Base-by-base conservation (phyloP, 108 stramenopile genomes). In the Mayamaea pseudoterrestris region DNA sequence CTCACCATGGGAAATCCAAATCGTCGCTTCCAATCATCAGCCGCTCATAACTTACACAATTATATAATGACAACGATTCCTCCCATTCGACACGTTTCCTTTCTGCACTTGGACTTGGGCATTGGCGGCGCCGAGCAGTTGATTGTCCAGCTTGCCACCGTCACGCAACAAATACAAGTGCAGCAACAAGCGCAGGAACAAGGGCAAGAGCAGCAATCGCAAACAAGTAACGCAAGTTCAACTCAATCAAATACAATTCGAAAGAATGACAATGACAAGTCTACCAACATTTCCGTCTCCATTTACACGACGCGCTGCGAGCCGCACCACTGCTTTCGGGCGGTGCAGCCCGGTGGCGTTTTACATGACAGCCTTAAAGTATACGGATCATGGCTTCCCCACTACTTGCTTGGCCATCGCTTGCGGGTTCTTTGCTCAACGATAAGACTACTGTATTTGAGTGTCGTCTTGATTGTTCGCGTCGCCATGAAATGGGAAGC, bases 261-360 rank as follows among this genome's bases (percentile, higher is more conserved):
- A n/a, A n/a, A n/a, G n/a, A n/a, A n/a, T n/a, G n/a, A n/a, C n/a
- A n/a, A n/a, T n/a, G n/a, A n/a, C n/a, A 41, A 54, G 26, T 45
- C 44, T 20, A 30, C 49, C 5, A 59, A 66, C 5, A 58, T 68
- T 39, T 16, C 42, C 7, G 79, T 98, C 6, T 52, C 70, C 31
- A 70, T 99, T 48, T 85, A 84, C 55, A 99, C 98, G 20, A 85
- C 95, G 11, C 92, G 93, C 54, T 96, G 96, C 64, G 85, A 90
- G 46, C 67, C 75, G 5, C 35, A 62, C 18, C 94, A 93, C 48
- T 95, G 94, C 70, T 99, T 97, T 68, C 76, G 63, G 12, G 82
- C 86, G 48, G 91, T 95, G 7, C 71, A 65, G 55, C 78, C 78
- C 14, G 52, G 55, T 30, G 90, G 90, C 14, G 23, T 23, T 0